Conservation (phyloP, 805 yeast genomes). For the Phaffomyces opuntiae region DNA sequence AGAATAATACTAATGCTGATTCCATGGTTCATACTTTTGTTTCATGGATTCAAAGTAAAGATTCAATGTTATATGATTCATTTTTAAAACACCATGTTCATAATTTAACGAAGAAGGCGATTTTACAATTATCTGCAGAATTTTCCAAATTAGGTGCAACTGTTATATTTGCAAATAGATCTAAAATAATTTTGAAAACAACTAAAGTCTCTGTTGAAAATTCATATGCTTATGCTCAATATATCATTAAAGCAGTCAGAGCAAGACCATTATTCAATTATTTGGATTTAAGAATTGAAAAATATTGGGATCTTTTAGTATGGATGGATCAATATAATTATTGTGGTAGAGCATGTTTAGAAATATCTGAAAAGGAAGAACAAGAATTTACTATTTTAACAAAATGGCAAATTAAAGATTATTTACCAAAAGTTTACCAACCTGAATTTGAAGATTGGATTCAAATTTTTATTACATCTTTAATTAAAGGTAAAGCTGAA, state of each 20-base stretch:
- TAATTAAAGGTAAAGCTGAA: constrained; percentile 46
- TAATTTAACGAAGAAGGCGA: constrained; percentile 74
- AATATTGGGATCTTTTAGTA: constrained; percentile 86
- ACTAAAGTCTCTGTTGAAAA: constrained; percentile 72
- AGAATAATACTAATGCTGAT: constrained; percentile 66
- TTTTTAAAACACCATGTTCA: constrained; percentile 81
- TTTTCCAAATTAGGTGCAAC: constrained; percentile 73
- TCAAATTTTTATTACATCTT: constrained; percentile 62
- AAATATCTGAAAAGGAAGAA: constrained; percentile 28
- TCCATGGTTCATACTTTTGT: constrained; percentile 74
- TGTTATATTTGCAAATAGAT: constrained; percentile 74
- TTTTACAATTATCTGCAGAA: constrained; percentile 74
- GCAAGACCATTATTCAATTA: constrained; percentile 77
- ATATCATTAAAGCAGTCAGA: constrained; percentile 68
- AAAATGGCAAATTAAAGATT: constrained; percentile 75
- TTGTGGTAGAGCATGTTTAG: constrained; percentile 57
- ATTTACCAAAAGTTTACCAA: constrained; percentile 67
- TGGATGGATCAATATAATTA: constrained; percentile 94
- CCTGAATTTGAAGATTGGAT: constrained; percentile 88
- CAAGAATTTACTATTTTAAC: constrained; percentile 38
- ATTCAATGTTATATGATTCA: constrained; percentile 69
- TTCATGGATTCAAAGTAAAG: constrained; percentile 77
- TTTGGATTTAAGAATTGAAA: constrained; percentile 63
- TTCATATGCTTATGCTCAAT: constrained; percentile 87
- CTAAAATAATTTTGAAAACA: constrained; percentile 66